Evolutionary conservation across 441 rosid genomes (phyloP).

Genomic region (Flueggea neowawraea): DNA sequence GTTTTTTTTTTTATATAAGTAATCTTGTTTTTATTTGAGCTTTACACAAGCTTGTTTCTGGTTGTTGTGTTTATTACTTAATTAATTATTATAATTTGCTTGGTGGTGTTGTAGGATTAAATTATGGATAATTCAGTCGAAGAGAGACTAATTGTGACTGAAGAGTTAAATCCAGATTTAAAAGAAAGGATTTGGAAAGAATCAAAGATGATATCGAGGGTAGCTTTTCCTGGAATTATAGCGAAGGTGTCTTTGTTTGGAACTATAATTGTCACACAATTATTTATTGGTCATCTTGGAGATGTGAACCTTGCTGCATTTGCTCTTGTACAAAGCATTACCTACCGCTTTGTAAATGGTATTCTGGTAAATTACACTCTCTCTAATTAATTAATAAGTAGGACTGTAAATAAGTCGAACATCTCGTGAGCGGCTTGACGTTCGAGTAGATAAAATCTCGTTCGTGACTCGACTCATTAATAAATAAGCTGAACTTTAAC

Average conservation of each 20-base stretch:
- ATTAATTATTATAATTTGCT: no score
- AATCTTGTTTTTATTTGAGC: no score
- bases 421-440: no score
- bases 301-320: constrained; percentile 37
- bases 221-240: constrained; percentile 37
- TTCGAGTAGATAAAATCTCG: no score
- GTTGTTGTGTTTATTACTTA: no score
- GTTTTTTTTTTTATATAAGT: no score
- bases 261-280: constrained; percentile 31
- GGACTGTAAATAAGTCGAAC: no score
- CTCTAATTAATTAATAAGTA: no score
- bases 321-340: constrained; percentile 35
- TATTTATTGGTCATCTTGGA: constrained; percentile 39
- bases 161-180: neutral
- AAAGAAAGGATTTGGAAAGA: constrained; percentile 44
- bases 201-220: constrained; percentile 41
- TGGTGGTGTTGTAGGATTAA: no score
- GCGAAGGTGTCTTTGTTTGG: constrained; percentile 33
- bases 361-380: constrained; percentile 25
- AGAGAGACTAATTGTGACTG: constrained; percentile 19
- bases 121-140: constrained; percentile 15
- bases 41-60: no score
- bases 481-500: no score
- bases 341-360: constrained; percentile 36
- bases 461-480: no score